Evolutionary conservation across 768 basidiomycete species (phyloP), one percentile per base, ranked within the genome.

Genomic region (Tricholoma sp.): DNA sequence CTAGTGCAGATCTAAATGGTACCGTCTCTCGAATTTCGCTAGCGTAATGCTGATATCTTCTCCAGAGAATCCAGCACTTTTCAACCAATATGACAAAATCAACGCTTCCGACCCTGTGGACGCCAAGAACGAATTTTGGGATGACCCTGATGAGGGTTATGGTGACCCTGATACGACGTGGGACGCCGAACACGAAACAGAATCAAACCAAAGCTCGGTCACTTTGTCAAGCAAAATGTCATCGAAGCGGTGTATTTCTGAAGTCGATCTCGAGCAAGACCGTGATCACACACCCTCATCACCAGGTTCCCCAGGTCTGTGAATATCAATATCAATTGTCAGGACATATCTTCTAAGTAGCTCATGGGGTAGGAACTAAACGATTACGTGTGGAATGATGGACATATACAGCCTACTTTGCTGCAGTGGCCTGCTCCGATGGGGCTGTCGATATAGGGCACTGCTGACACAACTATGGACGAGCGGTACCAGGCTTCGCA

Each of bases 211-310:
- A 54, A 85, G 79, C 47, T 84, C 80, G 15, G 70, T 75, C 49
- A 83, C 83, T 1, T 69, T 85, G 50, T 83, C 82, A 11, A 84
- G 82, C 63, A 81, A 72, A 63, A 72, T 80, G 39, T 83, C 83
- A 12, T 58, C 63, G 20, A 87, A 87, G 68, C 77, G 83, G 39
- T 80, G 80, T 55, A 74, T 81, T 56, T 61, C 60, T 20, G 69
- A 71, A 41, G 60, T 66, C 12, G 76, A 76, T 54, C 49, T 61
- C 5, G 72, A 70, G 36, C 68, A 67, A 9, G 65, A 62, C 9
- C 62, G 60, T 37, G 67, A 66, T 53, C 63, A 67, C 39, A 67
- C 68, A 6, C 54, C 56, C 24, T 61, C 68, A 55, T 59, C 64
- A 53, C 67, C 66, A 29, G 65, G 65, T 57, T 81, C 81, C 56